Base-by-base conservation (phyloP, 306 rosid genomes). In the Cicer judaicum region DNA sequence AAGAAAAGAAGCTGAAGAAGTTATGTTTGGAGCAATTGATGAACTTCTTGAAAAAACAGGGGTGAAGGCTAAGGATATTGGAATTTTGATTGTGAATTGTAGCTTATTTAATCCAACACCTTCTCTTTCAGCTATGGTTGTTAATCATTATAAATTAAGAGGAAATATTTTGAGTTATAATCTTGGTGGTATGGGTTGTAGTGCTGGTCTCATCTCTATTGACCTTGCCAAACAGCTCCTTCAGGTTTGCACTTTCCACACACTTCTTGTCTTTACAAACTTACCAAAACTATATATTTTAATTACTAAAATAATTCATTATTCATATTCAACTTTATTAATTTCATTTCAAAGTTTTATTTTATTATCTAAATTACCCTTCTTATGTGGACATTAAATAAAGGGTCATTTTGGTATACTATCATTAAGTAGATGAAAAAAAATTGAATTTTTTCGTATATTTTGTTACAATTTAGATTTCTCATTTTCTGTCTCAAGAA, bases 141-240 rank as follows among this genome's bases (percentile, higher is more conserved):
- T 93, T 1, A 93, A 93, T 24, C 98, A 91, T 36, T 93, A 93
- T 68, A 89, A 91, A 38, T 83, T 93, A 0, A 82, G 98, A 74
- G 92, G 93, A 7, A 89, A 93, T n/a, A 34, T 93, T 7, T 6
- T 81, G 4, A 93, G 96, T 77, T 93, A 84, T 42, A 93, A 93
- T 79, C 97, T 93, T 57, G 96, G 93, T 16, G 98, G 98, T n/a
- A 93, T 93, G 98, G 98, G 98, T 8, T 91, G 98, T 68, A 93
- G 98, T 76, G 98, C 98, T 50, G 93, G 97, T 0, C 90, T 93
- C 7, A 85, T 93, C 64, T 91, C 97, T 7, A 88, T 93, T 12
- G 98, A 93, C 71, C 97, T 91, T 29, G 98, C 97, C 38, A 91
- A 88, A n/a, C 92, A 93, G 24, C 93, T 93, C 9, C 84, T 93